A percentile compares a stretch with the other conserved stretches of the same genome.
Conservation (phyloP, 1,284 basidiomycete genomes). For the Inonotus hispidus region DNA sequence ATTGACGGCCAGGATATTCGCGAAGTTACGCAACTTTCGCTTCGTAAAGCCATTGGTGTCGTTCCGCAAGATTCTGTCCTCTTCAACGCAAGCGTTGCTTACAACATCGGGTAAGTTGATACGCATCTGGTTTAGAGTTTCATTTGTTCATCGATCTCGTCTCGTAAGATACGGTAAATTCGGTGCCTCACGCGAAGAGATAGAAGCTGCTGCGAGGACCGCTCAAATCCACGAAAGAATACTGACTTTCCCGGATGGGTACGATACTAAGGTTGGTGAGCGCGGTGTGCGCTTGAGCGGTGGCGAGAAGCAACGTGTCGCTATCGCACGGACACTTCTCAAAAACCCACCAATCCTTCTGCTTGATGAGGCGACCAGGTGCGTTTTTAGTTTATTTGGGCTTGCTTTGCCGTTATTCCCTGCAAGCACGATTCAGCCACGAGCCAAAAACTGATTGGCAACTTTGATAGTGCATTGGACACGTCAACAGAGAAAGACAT, state of each 20-base stretch:
- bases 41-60: slow-evolving; percentile 77
- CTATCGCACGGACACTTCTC: slow-evolving; percentile 80
- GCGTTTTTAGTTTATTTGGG: slow-evolving; percentile 21
- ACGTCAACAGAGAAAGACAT: slow-evolving; percentile 83
- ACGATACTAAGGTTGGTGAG: slow-evolving; percentile 77
- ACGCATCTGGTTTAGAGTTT: slow-evolving; percentile 5
- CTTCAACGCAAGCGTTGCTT: slow-evolving; percentile 76
- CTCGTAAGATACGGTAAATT: slow-evolving; percentile 62
- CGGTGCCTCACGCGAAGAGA: slow-evolving; percentile 59
- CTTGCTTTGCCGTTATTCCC: neutral
- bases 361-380: slow-evolving; percentile 80
- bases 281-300: slow-evolving; percentile 75
- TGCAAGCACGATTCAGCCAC: too few species aligned
- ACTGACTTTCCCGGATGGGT: slow-evolving; percentile 74
- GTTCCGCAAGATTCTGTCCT: slow-evolving; percentile 81
- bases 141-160: slow-evolving; percentile 28
- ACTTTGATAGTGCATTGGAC: slow-evolving; percentile 58
- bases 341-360: slow-evolving; percentile 84
- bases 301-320: slow-evolving; percentile 83
- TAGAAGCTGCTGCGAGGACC: slow-evolving; percentile 66
- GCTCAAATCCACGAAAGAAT: slow-evolving; percentile 83
- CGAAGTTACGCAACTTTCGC: slow-evolving; percentile 74
- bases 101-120: slow-evolving; percentile 59
- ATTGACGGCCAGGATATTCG: slow-evolving; percentile 85
- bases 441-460: too few species aligned